These are phyloP conservation scores for Rhodotorula kratochvilovae DNA, from an alignment of 768 basidiomycete species.

Conservation along the genomic window DNA sequence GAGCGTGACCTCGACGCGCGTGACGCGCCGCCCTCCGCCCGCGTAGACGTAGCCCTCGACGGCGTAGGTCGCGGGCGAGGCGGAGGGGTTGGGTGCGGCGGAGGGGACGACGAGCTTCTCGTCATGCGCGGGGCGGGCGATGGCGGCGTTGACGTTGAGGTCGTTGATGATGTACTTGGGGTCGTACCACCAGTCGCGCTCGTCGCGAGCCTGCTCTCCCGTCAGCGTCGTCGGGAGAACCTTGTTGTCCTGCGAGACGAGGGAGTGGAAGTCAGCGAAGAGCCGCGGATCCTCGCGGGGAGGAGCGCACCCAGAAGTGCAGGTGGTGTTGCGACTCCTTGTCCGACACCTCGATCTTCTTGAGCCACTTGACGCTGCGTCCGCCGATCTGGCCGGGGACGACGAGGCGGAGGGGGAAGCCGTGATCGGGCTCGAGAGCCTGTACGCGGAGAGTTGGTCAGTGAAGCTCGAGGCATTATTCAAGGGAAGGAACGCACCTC, in stretches of 20 bases:
- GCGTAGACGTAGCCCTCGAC: slow-evolving; percentile 61
- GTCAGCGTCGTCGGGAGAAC: slow-evolving; percentile 57
- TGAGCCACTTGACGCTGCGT: slow-evolving; percentile 55
- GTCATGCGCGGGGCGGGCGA: slow-evolving; percentile 58
- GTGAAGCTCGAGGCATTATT: too few relatives aligned
- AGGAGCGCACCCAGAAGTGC: slow-evolving; percentile 48
- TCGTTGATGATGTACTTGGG: slow-evolving; percentile 55
- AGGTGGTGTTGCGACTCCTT: slow-evolving; percentile 57
- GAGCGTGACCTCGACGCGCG: slow-evolving; percentile 58
- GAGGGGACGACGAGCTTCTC: slow-evolving; percentile 46
- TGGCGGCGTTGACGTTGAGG: slow-evolving; percentile 60
- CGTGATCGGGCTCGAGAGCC: slow-evolving; percentile 61
- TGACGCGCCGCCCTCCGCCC: slow-evolving; percentile 60
- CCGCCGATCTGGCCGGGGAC: slow-evolving; percentile 63
- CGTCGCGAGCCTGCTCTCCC: slow-evolving; percentile 56
- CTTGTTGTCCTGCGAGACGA: slow-evolving; percentile 55
- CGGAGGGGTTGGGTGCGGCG: background rate
- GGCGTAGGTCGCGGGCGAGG: slow-evolving; percentile 46
- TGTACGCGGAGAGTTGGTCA: too few relatives aligned
- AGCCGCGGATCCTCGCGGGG: too few relatives aligned
- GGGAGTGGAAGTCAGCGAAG: background rate
- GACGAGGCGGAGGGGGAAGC: slow-evolving; percentile 62
- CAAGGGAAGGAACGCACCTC: background rate
- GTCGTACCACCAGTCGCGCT: slow-evolving; percentile 59
- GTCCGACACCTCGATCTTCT: slow-evolving; percentile 55